A percentile compares a stretch with the other conserved stretches of the same genome.
Conservation (phyloP, 2,329 filamentous ascomycete genomes). For the Aspergillus eucalypticola region DNA sequence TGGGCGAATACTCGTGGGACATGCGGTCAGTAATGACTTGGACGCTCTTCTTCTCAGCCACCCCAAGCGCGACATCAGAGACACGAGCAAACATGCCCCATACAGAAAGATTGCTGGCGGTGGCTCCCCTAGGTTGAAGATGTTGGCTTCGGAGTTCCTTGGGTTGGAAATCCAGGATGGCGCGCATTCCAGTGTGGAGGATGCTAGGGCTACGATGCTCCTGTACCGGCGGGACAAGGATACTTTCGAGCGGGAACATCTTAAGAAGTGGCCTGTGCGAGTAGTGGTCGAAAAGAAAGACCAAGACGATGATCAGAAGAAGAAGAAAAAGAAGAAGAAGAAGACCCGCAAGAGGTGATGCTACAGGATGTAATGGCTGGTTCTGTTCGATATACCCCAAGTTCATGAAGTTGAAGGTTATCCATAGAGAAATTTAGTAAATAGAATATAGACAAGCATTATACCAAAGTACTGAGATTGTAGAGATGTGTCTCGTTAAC, state of each 20-base stretch:
- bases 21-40: slow-evolving; percentile 78
- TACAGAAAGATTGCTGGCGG: slow-evolving; percentile 65
- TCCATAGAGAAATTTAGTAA: background rate
- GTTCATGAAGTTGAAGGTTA: slow-evolving; percentile 8
- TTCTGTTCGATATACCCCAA: slow-evolving; percentile 22
- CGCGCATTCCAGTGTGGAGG: slow-evolving; percentile 65
- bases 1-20: slow-evolving; percentile 75
- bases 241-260: slow-evolving; percentile 79
- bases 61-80: slow-evolving; percentile 73
- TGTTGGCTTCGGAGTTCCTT: slow-evolving; percentile 58
- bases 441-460: background rate
- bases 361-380: background rate
- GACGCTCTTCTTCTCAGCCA: slow-evolving; percentile 75
- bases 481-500: background rate
- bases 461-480: background rate
- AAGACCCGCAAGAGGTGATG: slow-evolving; percentile 46
- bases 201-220: slow-evolving; percentile 87
- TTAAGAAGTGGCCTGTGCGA: slow-evolving; percentile 61
- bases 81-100: slow-evolving; percentile 75
- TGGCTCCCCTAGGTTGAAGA: slow-evolving; percentile 54
- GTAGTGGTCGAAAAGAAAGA: slow-evolving; percentile 35
- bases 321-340: slow-evolving; percentile 52
- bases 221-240: slow-evolving; percentile 81
- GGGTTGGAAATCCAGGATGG: slow-evolving; percentile 62
- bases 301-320: slow-evolving; percentile 40